A percentile compares a stretch with the other conserved stretches of the same genome.
Evolutionary conservation across 192 early-diverging fungal genomes (phyloP).

Genomic region (Backusella sp.): DNA sequence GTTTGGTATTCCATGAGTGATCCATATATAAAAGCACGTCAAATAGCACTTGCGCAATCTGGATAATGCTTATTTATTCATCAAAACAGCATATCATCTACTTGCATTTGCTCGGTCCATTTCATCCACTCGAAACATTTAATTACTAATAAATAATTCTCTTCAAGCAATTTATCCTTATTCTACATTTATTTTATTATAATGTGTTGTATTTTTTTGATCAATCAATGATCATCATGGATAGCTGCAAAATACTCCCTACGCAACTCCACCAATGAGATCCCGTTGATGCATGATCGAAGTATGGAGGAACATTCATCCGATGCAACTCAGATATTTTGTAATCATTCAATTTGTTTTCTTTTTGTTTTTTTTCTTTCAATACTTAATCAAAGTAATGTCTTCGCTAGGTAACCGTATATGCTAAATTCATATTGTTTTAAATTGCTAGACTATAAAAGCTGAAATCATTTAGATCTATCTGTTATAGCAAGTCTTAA

Average conservation of each 20-base stretch:
- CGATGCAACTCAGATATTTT: background rate
- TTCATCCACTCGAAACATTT: background rate
- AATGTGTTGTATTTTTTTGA: too few relatives aligned
- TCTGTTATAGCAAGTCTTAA: background rate
- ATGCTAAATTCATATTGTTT: background rate
- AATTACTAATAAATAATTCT: background rate
- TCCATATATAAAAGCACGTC: slow-evolving; percentile 14
- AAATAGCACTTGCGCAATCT: background rate
- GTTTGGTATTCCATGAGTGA: slow-evolving; percentile 64
- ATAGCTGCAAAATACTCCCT: too few relatives aligned
- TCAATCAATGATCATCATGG: too few relatives aligned
- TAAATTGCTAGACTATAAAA: background rate
- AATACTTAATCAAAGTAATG: background rate
- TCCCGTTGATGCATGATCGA: too few relatives aligned
- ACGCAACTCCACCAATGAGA: background rate
- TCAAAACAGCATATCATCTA: background rate
- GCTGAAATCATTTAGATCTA: background rate
- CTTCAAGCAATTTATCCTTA: too few relatives aligned
- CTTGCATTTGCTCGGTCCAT: background rate
- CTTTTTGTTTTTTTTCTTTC: background rate
- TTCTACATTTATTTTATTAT: too few relatives aligned
- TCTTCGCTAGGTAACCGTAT: background rate
- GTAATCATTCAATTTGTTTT: background rate
- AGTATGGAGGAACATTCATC: background rate
- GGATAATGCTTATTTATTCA: background rate